Evolutionary conservation across 768 basidiomycete species (phyloP).

Genomic region (Cyclocybe cylindracea): DNA sequence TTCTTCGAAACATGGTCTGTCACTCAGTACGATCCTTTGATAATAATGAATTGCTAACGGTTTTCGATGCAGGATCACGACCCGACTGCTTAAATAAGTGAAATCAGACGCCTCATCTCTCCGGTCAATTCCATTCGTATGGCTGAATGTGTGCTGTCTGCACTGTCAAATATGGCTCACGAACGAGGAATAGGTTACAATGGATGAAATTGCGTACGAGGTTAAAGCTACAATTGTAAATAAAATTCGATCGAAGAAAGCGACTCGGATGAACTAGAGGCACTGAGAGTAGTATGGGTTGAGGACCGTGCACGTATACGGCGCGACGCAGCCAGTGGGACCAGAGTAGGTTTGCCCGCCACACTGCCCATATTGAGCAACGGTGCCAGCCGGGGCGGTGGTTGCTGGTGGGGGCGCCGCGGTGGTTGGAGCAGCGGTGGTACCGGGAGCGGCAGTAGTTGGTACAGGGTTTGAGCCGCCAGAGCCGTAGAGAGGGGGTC

Average conservation of each 20-base stretch:
- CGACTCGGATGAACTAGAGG: slow-evolving; percentile 18
- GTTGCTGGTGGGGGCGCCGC: slow-evolving; percentile 16
- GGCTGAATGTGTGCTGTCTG: no score
- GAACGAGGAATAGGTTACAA: no score
- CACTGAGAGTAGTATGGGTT: slow-evolving; percentile 42
- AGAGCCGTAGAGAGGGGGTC: slow-evolving; percentile 48
- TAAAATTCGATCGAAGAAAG: neutral
- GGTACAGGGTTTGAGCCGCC: slow-evolving; percentile 1
- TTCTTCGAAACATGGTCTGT: no score
- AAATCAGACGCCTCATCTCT: no score
- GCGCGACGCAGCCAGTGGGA: slow-evolving; percentile 35
- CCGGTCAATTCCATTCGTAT: no score
- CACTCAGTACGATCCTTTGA: no score
- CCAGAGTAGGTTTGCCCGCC: slow-evolving; percentile 43
- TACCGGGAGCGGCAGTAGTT: slow-evolving; percentile 14
- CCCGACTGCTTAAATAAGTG: no score
- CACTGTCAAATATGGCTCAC: no score
- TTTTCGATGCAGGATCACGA: no score
- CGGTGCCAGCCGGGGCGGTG: slow-evolving; percentile 25
- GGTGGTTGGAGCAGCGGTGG: slow-evolving; percentile 16
- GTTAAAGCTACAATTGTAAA: neutral
- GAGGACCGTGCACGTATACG: slow-evolving; percentile 34
- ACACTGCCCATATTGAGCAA: slow-evolving; percentile 42
- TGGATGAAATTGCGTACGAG: no score
- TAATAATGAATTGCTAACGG: no score